phyloP scores from a whole-genome alignment of 345 rosid species.

The Brassica napus region DNA sequence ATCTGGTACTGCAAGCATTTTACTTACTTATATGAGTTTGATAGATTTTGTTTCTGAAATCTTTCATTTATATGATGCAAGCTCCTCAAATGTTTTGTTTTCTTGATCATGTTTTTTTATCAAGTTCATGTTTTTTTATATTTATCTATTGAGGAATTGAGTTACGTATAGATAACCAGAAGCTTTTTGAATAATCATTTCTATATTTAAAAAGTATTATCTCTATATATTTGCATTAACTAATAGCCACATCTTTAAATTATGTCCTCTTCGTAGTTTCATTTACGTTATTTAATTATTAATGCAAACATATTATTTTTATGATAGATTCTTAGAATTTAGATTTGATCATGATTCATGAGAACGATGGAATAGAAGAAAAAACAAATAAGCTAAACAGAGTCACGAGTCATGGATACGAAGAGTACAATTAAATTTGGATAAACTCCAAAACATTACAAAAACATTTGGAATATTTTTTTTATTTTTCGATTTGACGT shows the following conservation, averaged over 20 bases:
- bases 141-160: background rate
- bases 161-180: background rate
- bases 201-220: background rate
- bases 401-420: slow-evolving; percentile 5
- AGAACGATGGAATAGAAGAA: background rate
- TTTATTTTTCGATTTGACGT: background rate
- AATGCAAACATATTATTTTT: background rate
- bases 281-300: background rate
- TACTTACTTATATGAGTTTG: background rate
- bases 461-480: background rate
- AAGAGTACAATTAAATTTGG: background rate
- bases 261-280: slow-evolving; percentile 1
- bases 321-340: background rate
- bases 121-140: background rate
- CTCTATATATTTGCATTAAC: background rate
- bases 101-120: background rate
- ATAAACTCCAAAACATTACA: background rate
- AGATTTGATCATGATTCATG: slow-evolving; percentile 5
- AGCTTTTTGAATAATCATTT: background rate
- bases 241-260: background rate
- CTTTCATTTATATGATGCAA: background rate
- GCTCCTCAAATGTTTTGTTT: background rate
- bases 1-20: background rate
- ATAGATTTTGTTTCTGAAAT: background rate
- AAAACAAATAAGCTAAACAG: slow-evolving; percentile 5